Conservation (phyloP, 352 stramenopile genomes). For the Phytopythium oedochilum region DNA sequence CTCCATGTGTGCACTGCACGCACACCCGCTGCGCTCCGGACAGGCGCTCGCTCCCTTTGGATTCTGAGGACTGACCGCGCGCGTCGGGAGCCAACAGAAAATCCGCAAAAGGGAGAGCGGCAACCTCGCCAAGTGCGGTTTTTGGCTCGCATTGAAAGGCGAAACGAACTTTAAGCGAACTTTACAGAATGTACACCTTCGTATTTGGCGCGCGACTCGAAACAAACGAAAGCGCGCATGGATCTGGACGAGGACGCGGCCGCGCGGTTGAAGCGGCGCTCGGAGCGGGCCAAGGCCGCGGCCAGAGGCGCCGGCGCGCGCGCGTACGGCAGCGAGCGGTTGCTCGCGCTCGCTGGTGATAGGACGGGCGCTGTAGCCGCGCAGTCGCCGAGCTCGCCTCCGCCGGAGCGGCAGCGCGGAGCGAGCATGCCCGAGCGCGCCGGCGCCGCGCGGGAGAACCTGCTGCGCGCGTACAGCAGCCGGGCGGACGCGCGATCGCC, state of each 20-base stretch:
- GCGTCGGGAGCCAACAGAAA: no score
- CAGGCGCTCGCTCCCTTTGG: neutral
- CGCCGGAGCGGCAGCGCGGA: conserved; percentile 3
- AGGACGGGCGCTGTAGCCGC: neutral
- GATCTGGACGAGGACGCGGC: conserved; percentile 17
- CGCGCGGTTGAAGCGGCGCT: conserved; percentile 38
- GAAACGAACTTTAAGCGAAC: no score
- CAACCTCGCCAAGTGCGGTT: no score
- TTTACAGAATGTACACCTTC: no score
- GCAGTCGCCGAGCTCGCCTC: neutral
- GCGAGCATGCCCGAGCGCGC: conserved; percentile 1
- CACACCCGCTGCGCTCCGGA: no score
- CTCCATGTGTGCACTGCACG: no score
- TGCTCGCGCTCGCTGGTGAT: neutral
- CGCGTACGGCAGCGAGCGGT: neutral
- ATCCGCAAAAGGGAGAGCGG: no score
- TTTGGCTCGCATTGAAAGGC: no score
- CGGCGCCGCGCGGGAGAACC: neutral
- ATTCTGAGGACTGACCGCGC: no score
- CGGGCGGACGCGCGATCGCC: neutral
- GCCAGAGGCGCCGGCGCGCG: conserved; percentile 13
- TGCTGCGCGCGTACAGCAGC: conserved; percentile 2
- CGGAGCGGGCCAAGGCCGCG: conserved; percentile 17
- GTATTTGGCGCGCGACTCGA: no score
- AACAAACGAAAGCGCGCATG: neutral